A percentile compares a stretch with the other conserved stretches of the same genome.
phyloP scores from a whole-genome alignment of 2,329 filamentous ascomycete genomes.

The Rosellinia necatrix region DNA sequence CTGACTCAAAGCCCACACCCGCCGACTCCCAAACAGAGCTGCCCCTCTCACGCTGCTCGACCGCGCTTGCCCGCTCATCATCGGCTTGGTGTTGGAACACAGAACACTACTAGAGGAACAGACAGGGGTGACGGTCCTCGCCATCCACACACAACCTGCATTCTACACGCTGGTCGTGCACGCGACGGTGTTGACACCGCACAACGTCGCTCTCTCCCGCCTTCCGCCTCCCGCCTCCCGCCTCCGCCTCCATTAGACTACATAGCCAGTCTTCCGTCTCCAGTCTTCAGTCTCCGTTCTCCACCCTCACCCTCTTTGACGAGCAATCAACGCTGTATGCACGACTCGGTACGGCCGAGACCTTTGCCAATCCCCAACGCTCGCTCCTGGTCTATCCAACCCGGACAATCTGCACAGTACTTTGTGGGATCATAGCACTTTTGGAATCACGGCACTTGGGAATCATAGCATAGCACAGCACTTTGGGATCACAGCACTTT shows the following conservation, averaged over 20 bases:
- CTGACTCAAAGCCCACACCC: too few relatives aligned
- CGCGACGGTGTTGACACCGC: constrained; percentile 31
- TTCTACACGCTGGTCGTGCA: constrained; percentile 30
- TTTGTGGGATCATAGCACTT: too few relatives aligned
- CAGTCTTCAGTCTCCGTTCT: background rate
- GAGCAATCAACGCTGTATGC: background rate
- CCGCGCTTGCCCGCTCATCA: constrained; percentile 26
- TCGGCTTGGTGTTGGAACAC: constrained; percentile 29
- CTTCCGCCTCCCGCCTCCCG: background rate
- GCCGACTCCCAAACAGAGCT: constrained; percentile 10
- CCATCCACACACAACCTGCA: background rate
- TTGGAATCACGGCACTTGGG: too few relatives aligned
- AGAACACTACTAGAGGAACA: background rate
- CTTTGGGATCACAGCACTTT: too few relatives aligned
- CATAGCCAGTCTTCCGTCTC: background rate
- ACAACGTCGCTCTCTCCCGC: background rate
- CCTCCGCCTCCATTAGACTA: too few relatives aligned
- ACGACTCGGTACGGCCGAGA: background rate
- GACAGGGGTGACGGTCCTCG: constrained; percentile 17
- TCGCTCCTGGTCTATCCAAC: too few relatives aligned
- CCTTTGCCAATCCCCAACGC: constrained; percentile 5
- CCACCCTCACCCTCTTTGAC: too few relatives aligned
- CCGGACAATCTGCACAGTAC: too few relatives aligned
- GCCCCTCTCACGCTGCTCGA: constrained; percentile 34
- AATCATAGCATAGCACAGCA: too few relatives aligned